Evolutionary conservation across 2,329 filamentous ascomycete genomes (phyloP).

Genomic region (Ceratocystiopsis sp.): DNA sequence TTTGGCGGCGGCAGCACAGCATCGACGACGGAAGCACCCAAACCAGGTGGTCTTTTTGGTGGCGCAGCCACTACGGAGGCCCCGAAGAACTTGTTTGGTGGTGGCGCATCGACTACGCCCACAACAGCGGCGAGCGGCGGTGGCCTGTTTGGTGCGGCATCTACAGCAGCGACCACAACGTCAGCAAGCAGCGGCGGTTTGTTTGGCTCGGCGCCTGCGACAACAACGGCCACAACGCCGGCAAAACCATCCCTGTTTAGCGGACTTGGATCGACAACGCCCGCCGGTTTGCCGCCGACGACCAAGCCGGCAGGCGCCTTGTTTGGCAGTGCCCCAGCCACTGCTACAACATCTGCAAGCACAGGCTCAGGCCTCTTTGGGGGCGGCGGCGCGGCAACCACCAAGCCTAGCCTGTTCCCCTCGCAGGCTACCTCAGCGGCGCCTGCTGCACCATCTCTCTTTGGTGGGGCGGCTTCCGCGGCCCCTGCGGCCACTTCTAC

Average conservation of each 20-base stretch:
- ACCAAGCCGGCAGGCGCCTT: constrained; percentile 14
- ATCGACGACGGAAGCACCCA: constrained; percentile 9
- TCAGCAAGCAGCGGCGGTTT: constrained; percentile 1
- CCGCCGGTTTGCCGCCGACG: constrained; percentile 35
- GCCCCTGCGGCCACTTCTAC: neutral
- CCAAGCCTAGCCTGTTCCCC: neutral
- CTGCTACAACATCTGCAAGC: neutral
- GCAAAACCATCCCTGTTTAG: constrained; percentile 28
- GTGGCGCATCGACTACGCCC: neutral
- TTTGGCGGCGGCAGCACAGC: constrained; percentile 15
- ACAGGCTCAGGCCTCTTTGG: neutral
- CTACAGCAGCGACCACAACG: constrained; percentile 3
- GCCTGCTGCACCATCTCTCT: neutral
- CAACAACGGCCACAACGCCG: constrained; percentile 11
- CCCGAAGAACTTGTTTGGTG: neutral
- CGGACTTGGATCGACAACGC: constrained; percentile 33
- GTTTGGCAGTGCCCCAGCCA: constrained; percentile 1
- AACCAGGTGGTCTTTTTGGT: constrained; percentile 8
- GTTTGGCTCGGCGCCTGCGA: neutral
- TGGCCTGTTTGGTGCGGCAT: neutral
- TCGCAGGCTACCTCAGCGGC: neutral
- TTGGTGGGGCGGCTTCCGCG: neutral
- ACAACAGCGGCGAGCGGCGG: too few species aligned
- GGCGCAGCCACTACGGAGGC: neutral
- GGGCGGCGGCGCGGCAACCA: neutral